Conservation (phyloP, 768 basidiomycete genomes). For the Suillus luteus region DNA sequence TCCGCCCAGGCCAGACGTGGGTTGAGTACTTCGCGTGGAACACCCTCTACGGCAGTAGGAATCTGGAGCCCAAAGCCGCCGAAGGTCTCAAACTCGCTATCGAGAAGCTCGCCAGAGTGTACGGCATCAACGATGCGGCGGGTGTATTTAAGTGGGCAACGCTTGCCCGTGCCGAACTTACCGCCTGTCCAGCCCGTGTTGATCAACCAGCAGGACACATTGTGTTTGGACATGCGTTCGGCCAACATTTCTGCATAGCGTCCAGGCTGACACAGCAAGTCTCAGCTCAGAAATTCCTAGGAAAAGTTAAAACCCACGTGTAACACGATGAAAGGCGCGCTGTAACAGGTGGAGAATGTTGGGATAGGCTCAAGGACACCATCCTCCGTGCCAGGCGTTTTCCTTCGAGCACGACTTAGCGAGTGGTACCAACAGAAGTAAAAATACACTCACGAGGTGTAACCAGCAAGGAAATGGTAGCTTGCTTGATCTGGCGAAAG, state of each 20-base stretch:
- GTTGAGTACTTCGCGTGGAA: slow-evolving; percentile 90
- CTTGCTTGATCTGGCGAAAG: slow-evolving; percentile 93
- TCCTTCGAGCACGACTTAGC: slow-evolving; percentile 45
- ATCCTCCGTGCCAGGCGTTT: slow-evolving; percentile 99
- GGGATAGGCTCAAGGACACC: slow-evolving; percentile 98
- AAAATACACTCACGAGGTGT: slow-evolving; percentile 70
- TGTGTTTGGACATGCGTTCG: slow-evolving; percentile 85
- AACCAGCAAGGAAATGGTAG: slow-evolving; percentile 97
- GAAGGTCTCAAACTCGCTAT: slow-evolving; percentile 85
- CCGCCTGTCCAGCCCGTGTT: slow-evolving; percentile 98
- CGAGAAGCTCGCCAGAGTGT: slow-evolving; percentile 88
- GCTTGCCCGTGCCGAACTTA: slow-evolving; percentile 89
- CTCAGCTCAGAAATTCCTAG: slow-evolving; percentile 11
- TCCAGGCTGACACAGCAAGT: slow-evolving; percentile 56
- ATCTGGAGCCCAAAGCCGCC: slow-evolving; percentile 81
- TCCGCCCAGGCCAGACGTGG: slow-evolving; percentile 86
- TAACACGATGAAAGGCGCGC: slow-evolving; percentile 98
- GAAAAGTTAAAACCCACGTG: slow-evolving; percentile 54
- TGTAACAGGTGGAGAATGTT: slow-evolving; percentile 99
- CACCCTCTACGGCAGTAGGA: slow-evolving; percentile 80
- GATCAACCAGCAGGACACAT: slow-evolving; percentile 96
- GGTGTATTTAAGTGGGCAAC: slow-evolving; percentile 95
- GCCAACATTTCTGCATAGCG: slow-evolving; percentile 98
- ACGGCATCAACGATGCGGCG: slow-evolving; percentile 97
- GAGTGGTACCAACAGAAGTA: slow-evolving; percentile 13